Base-by-base conservation (phyloP, 129 eudicot species). In the Ambrosia trifida region DNA sequence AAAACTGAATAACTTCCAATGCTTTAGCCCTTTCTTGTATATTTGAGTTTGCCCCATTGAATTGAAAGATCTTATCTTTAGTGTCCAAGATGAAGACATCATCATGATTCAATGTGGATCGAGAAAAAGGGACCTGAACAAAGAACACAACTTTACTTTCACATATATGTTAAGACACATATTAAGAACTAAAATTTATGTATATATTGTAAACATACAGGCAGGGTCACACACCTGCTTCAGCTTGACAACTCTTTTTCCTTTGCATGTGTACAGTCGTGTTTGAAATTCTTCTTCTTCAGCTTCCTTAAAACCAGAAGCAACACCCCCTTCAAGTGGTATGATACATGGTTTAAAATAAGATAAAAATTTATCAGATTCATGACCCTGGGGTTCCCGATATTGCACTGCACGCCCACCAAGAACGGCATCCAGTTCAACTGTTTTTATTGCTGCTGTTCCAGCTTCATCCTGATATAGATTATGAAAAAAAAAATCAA, bases 351-450 rank as follows among this genome's bases (percentile, higher is more conserved):
- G 99, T 78, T 87, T 93, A 58, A 93, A 89, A 66, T 93, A 93
- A 11, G 96, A 93, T 74, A 93, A 78, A 61, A 93, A 89, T 74
- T 93, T 93, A 84, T 93, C 96, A 66, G 96, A 89, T 71, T 93
- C 98, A 45, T 89, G 87, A 24, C 95, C 98, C 83, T 93, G 98
- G 53, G 83, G 84, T 79, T 93, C 98, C 72, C 98, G 85, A 72
- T 93, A 75, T 82, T 93, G 98, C 46, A 93, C 96, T 24, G 98
- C 98, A 78, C 95, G 91, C 24, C 98, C 98, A 20, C 99, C 99
- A 82, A 95, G 97, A 82, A 80, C 53, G 16, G 91, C 96, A 71
- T 95, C 99, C 64, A 95, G 97, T 70, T 95, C 99, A 66, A 95
- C 97, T 38, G 99, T 88, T 82, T 95, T 95, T 64, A 95, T 90